Conservation (phyloP, 495 filamentous ascomycete species). For the Neurospora cerealis region DNA sequence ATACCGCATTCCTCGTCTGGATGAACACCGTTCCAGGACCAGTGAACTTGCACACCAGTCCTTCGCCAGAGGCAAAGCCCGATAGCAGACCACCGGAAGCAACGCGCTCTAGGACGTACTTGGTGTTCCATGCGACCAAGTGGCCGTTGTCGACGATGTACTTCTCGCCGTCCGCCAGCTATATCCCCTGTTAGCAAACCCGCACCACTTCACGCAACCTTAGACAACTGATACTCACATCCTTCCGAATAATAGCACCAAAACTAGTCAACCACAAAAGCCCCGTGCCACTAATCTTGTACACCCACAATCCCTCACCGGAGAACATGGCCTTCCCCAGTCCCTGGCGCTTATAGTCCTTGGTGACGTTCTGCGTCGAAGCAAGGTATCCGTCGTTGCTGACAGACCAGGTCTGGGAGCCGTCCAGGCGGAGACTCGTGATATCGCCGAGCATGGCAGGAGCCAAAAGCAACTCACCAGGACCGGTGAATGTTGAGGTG, state of each 20-base stretch:
- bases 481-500: slow-evolving; percentile 76
- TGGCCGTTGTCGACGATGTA: slow-evolving; percentile 96
- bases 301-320: slow-evolving; percentile 87
- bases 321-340: slow-evolving; percentile 89
- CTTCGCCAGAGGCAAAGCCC: slow-evolving; percentile 67
- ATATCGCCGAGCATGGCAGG: slow-evolving; percentile 79
- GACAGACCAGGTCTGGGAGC: slow-evolving; percentile 66
- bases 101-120: slow-evolving; percentile 81
- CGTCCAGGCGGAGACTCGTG: slow-evolving; percentile 62
- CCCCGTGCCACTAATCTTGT: slow-evolving; percentile 71
- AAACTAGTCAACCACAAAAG: slow-evolving; percentile 85
- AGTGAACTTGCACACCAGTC: slow-evolving; percentile 85
- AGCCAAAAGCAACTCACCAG: slow-evolving; percentile 79
- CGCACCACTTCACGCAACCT: background rate
- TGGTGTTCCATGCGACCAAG: slow-evolving; percentile 93
- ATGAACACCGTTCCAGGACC: slow-evolving; percentile 90
- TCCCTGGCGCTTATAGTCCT: slow-evolving; percentile 78
- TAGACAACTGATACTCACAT: slow-evolving; percentile 48
- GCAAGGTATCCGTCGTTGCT: slow-evolving; percentile 74
- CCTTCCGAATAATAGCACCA: slow-evolving; percentile 90
- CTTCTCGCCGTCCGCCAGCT: slow-evolving; percentile 67
- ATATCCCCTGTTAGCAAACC: background rate
- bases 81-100: slow-evolving; percentile 84
- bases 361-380: slow-evolving; percentile 63
- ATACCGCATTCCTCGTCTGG: slow-evolving; percentile 78